A percentile compares a stretch with the other conserved stretches of the same genome.
These are phyloP conservation scores for Epithele typhae DNA, from an alignment of 768 basidiomycete genomes.

Conservation along the genomic window DNA sequence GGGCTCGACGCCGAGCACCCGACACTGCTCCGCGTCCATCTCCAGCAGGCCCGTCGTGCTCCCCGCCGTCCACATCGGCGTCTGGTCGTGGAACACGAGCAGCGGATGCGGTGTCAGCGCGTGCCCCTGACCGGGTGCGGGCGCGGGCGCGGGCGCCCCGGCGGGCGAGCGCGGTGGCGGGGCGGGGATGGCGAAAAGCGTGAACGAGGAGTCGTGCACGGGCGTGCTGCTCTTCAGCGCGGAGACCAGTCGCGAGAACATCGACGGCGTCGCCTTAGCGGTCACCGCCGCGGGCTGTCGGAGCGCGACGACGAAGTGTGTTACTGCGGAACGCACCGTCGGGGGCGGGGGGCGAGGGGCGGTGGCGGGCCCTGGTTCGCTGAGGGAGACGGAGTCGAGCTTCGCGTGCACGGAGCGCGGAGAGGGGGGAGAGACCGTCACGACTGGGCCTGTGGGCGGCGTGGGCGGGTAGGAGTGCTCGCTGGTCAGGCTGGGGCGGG, in stretches of 20 bases:
- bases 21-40: conserved; percentile 52
- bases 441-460: conserved; percentile 24
- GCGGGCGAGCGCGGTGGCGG: conserved; percentile 10
- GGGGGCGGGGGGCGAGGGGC: conserved; percentile 5
- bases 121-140: conserved; percentile 9
- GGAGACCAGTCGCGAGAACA: conserved; percentile 27
- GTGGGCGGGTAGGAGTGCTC: conserved; percentile 35
- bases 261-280: conserved; percentile 1
- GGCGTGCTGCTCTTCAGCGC: conserved; percentile 32
- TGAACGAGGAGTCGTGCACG: conserved; percentile 60
- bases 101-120: conserved; percentile 40
- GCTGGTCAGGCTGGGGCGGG: background rate
- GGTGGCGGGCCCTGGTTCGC: no score
- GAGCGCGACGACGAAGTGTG: conserved; percentile 29
- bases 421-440: conserved; percentile 25
- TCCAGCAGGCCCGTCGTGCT: conserved; percentile 61
- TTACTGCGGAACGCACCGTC: conserved; percentile 13
- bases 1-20: conserved; percentile 61
- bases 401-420: conserved; percentile 26
- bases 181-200: conserved; percentile 35
- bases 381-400: conserved; percentile 22
- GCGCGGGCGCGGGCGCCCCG: conserved; percentile 12
- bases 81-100: conserved; percentile 67
- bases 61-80: conserved; percentile 57
- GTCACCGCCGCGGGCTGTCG: conserved; percentile 11